A percentile compares a stretch with the other conserved stretches of the same genome.
These are phyloP conservation scores for Phytophthora aleatoria DNA, from an alignment of 352 stramenopile species.

Conservation along the genomic window DNA sequence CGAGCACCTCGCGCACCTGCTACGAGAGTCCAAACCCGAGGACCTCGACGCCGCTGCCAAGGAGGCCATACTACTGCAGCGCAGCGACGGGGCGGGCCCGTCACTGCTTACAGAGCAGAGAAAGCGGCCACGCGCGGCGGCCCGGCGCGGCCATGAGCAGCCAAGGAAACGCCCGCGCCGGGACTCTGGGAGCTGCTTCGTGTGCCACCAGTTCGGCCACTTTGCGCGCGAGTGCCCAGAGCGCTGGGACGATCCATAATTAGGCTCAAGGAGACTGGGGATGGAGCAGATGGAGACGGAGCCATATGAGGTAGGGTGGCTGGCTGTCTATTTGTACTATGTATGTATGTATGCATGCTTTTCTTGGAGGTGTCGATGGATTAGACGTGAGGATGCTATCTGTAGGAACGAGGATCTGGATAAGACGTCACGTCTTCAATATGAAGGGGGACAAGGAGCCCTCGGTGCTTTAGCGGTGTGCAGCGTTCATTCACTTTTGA, in stretches of 20 bases:
- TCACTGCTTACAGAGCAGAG: slow-evolving; percentile 13
- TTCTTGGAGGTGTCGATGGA: slow-evolving; percentile 4
- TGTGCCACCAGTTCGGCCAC: slow-evolving; percentile 28
- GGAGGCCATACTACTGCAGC: slow-evolving; percentile 29
- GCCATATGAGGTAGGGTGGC: slow-evolving; percentile 6
- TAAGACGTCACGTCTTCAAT: slow-evolving; percentile 29
- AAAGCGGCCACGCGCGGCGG: slow-evolving; percentile 3
- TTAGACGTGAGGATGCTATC: slow-evolving; percentile 20
- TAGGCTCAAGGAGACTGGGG: not conserved
- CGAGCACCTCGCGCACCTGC: slow-evolving; percentile 18
- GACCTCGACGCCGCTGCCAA: slow-evolving; percentile 28
- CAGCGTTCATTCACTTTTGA: slow-evolving; percentile 24
- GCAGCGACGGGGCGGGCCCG: slow-evolving; percentile 22
- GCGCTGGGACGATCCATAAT: slow-evolving; percentile 23
- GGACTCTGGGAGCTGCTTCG: slow-evolving; percentile 20
- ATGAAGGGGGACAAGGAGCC: slow-evolving; percentile 9
- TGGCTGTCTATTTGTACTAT: not conserved
- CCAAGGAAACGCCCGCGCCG: slow-evolving; percentile 23
- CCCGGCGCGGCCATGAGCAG: slow-evolving; percentile 4
- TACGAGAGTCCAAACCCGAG: slow-evolving; percentile 23
- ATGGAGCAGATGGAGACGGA: not conserved
- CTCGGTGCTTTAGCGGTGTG: slow-evolving; percentile 9
- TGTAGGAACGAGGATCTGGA: slow-evolving; percentile 18
- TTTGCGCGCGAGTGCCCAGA: slow-evolving; percentile 32
- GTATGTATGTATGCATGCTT: slow-evolving; percentile 4